Conservation (phyloP, 805 yeast genomes). For the Ogataea wickerhamii region DNA sequence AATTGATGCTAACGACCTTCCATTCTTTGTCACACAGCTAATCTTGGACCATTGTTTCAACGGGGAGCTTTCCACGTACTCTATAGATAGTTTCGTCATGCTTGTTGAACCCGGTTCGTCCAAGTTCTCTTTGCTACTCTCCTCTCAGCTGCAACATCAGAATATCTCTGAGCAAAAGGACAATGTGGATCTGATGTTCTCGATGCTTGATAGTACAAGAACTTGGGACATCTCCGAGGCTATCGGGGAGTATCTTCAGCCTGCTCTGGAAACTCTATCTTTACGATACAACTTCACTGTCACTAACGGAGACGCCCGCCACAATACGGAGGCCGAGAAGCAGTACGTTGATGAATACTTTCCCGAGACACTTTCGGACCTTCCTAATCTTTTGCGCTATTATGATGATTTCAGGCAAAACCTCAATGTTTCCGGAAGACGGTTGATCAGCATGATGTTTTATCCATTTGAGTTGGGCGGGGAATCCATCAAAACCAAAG, state of each 20-base stretch:
- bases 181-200: conserved; percentile 9
- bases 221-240: conserved; percentile 22
- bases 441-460: conserved; percentile 15
- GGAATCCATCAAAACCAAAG: conserved; percentile 13
- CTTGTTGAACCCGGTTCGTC: conserved; percentile 1
- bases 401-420: conserved; percentile 11
- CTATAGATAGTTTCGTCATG: conserved; percentile 22
- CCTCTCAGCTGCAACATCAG: conserved; percentile 4
- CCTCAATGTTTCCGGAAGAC: conserved; percentile 1
- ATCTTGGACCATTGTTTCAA: conserved; percentile 29
- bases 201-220: conserved; percentile 11
- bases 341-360: conserved; percentile 16
- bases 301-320: conserved; percentile 5
- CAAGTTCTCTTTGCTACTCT: conserved; percentile 11
- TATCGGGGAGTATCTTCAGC: conserved; percentile 10
- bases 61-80: conserved; percentile 25
- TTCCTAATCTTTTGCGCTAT: conserved; percentile 21
- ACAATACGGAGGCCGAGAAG: background rate
- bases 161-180: background rate
- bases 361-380: conserved; percentile 22
- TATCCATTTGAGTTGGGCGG: conserved; percentile 27
- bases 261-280: conserved; percentile 6
- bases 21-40: conserved; percentile 45
- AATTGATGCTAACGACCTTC: conserved; percentile 47
- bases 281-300: conserved; percentile 10